Evolutionary conservation across 257 asterid species (phyloP).

Genomic region (Nicotiana benthamiana): DNA sequence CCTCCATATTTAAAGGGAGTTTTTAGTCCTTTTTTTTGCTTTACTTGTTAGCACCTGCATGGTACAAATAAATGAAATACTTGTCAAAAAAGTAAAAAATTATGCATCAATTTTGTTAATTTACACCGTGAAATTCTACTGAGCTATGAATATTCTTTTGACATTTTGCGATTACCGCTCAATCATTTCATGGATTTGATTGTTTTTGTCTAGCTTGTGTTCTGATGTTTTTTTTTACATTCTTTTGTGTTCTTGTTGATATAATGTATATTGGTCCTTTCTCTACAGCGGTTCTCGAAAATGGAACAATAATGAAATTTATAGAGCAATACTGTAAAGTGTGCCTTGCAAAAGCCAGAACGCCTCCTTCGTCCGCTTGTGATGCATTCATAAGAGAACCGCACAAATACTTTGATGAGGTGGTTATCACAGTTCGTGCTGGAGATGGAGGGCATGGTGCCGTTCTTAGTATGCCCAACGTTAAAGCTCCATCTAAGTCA

Average conservation of each 20-base stretch:
- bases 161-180: not conserved
- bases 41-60: not conserved
- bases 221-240: not conserved
- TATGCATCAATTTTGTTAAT: not conserved
- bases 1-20: not conserved
- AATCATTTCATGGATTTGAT: not conserved
- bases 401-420: slow-evolving; percentile 89
- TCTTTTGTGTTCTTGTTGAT: not conserved
- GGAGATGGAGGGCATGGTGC: slow-evolving; percentile 98
- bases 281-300: slow-evolving; percentile 19
- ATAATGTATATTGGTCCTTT: not conserved
- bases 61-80: not conserved
- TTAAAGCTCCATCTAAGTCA: slow-evolving; percentile 40
- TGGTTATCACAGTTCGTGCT: slow-evolving; percentile 65
- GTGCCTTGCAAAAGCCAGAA: slow-evolving; percentile 46
- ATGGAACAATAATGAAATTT: slow-evolving; percentile 10
- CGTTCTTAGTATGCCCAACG: slow-evolving; percentile 52
- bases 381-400: slow-evolving; percentile 56
- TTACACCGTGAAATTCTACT: not conserved
- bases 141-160: not conserved
- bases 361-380: slow-evolving; percentile 38
- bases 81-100: not conserved
- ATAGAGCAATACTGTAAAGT: slow-evolving; percentile 20
- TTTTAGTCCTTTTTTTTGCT: not conserved
- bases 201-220: not conserved